phyloP scores from a whole-genome alignment of 768 basidiomycete species.

The Baorangia bicolor region DNA sequence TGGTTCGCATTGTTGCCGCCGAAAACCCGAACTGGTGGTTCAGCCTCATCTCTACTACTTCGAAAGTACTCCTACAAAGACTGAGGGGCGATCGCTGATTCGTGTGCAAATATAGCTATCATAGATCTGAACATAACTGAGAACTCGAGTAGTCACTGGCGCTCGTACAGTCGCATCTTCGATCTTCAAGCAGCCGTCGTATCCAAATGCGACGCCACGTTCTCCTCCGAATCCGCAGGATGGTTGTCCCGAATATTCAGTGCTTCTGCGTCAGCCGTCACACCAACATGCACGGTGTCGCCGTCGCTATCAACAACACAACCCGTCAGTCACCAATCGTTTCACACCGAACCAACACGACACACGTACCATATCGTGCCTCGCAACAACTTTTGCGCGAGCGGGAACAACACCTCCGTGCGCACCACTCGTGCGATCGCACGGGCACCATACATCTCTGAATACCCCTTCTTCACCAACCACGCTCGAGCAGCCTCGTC shows the following conservation, averaged over 20 bases:
- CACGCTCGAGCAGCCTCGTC: conserved; percentile 59
- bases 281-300: conserved; percentile 59
- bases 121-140: not conserved
- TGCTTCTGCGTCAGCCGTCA: conserved; percentile 38
- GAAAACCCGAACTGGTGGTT: not conserved
- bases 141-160: not conserved
- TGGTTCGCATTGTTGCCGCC: too few relatives aligned
- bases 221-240: conserved; percentile 38
- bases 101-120: not conserved
- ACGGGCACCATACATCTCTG: conserved; percentile 82
- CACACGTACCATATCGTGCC: conserved; percentile 69
- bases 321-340: not conserved
- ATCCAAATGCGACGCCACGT: not conserved
- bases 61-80: not conserved
- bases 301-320: conserved; percentile 46
- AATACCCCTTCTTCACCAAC: conserved; percentile 79
- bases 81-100: not conserved
- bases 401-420: conserved; percentile 76
- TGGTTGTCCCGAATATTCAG: conserved; percentile 68
- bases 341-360: not conserved
- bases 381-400: conserved; percentile 75
- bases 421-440: conserved; percentile 86
- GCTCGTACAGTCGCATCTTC: not conserved
- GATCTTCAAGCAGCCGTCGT: not conserved
- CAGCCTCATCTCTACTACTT: too few relatives aligned